These are phyloP conservation scores for Botrytis fabae DNA, from an alignment of 2,329 filamentous ascomycete genomes.

Conservation along the genomic window DNA sequence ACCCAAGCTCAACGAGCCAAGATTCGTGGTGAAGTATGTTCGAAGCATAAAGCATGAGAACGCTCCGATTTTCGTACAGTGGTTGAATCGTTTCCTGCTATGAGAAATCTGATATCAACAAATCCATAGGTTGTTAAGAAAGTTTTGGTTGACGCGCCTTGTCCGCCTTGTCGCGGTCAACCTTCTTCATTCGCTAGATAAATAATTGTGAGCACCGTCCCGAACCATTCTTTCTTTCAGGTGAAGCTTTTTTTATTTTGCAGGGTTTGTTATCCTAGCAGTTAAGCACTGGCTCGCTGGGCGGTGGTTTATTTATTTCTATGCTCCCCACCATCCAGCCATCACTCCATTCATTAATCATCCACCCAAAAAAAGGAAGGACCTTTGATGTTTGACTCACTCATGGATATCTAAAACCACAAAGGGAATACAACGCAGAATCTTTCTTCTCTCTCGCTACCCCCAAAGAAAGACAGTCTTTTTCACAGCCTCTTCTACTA, in stretches of 20 bases:
- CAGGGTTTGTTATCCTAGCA: slow-evolving; percentile 7
- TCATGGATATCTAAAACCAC: background rate
- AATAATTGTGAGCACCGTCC: background rate
- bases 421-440: background rate
- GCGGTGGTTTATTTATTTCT: background rate
- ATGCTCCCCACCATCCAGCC: background rate
- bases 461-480: background rate
- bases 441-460: background rate
- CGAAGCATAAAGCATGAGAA: slow-evolving; percentile 40
- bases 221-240: slow-evolving; percentile 1
- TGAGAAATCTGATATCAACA: background rate
- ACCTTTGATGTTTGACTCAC: slow-evolving; percentile 2
- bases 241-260: slow-evolving; percentile 17
- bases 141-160: slow-evolving; percentile 30
- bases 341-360: background rate
- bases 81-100: background rate
- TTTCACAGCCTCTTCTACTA: background rate
- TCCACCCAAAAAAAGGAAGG: background rate
- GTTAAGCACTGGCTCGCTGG: background rate
- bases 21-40: slow-evolving; percentile 31
- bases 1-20: slow-evolving; percentile 48
- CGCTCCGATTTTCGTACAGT: slow-evolving; percentile 14
- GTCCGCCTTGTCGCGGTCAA: slow-evolving; percentile 23
- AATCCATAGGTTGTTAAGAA: background rate
- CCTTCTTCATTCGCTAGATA: slow-evolving; percentile 7